phyloP scores from a whole-genome alignment of 139 green algal species.

The Haematococcus lacustris region DNA sequence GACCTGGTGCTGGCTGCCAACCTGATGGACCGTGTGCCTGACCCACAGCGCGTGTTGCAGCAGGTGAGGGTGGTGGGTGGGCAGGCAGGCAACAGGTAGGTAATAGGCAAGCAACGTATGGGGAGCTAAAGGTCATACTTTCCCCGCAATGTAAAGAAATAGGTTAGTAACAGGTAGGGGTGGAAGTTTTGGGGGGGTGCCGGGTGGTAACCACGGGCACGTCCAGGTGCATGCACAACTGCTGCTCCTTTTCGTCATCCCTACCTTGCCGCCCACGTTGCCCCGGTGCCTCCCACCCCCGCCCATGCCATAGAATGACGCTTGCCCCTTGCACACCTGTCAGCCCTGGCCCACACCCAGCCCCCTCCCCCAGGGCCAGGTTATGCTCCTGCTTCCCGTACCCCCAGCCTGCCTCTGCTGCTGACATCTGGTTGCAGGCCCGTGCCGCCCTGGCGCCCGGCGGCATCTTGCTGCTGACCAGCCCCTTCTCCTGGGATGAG shows the following conservation, averaged over 20 bases:
- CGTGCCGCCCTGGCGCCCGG: conserved; percentile 5
- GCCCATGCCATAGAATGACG: not conserved
- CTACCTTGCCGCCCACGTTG: too few species aligned
- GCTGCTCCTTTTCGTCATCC: not conserved
- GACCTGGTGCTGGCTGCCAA: conserved; percentile 69
- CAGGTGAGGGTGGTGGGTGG: conserved; percentile 13
- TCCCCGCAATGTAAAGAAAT: not conserved
- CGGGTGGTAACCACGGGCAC: not conserved
- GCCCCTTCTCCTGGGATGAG: conserved; percentile 66
- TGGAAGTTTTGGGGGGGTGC: not conserved
- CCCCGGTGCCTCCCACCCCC: too few species aligned
- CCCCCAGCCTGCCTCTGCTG: too few species aligned
- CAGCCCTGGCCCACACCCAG: too few species aligned
- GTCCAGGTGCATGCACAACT: not conserved
- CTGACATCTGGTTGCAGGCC: conserved; percentile 5
- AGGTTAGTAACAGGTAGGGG: not conserved
- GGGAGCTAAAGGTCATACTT: not conserved
- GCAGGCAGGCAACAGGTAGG: not conserved
- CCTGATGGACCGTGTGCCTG: conserved; percentile 62
- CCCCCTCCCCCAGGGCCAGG: too few species aligned
- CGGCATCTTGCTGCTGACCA: conserved; percentile 56
- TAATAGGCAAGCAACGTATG: not conserved
- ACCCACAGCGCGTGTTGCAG: conserved; percentile 47
- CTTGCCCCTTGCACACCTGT: too few species aligned
- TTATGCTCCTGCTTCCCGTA: too few species aligned